These are phyloP conservation scores for Neofusicoccum ribis DNA, from an alignment of 2,329 filamentous ascomycete genomes.

Conservation along the genomic window DNA sequence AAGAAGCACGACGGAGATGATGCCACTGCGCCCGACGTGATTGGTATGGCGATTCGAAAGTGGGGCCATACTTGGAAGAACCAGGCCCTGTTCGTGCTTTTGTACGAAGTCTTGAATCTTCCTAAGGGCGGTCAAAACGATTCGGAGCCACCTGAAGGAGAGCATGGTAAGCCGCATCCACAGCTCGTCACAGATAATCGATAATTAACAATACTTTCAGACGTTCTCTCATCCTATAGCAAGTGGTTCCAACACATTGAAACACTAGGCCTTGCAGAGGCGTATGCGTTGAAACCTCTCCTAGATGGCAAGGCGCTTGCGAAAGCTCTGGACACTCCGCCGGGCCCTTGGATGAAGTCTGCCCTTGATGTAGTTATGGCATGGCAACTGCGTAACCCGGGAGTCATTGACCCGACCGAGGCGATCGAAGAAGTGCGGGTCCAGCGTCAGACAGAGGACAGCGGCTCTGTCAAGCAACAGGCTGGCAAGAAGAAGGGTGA, in stretches of 20 bases:
- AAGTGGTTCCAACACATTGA: slow-evolving; percentile 55
- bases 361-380: slow-evolving; percentile 78
- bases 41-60: slow-evolving; percentile 72
- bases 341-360: slow-evolving; percentile 80
- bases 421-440: slow-evolving; percentile 49
- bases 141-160: slow-evolving; percentile 37
- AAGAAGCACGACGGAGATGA: slow-evolving; percentile 47
- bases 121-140: slow-evolving; percentile 44
- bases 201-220: slow-evolving; percentile 26
- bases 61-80: slow-evolving; percentile 75
- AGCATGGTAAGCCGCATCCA: slow-evolving; percentile 42
- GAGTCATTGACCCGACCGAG: slow-evolving; percentile 55
- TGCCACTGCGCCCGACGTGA: slow-evolving; percentile 55
- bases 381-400: slow-evolving; percentile 85
- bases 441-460: slow-evolving; percentile 24
- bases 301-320: slow-evolving; percentile 75
- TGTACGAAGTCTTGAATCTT: slow-evolving; percentile 59
- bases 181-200: neutral
- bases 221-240: slow-evolving; percentile 53
- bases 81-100: slow-evolving; percentile 67
- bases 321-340: slow-evolving; percentile 64
- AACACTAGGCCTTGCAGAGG: slow-evolving; percentile 53
- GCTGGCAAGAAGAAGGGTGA: slow-evolving; percentile 43
- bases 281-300: slow-evolving; percentile 49
- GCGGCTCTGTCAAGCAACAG: slow-evolving; percentile 19